Evolutionary conservation across 83 land plant species (phyloP).

Genomic region (Diphasiastrum complanatum): DNA sequence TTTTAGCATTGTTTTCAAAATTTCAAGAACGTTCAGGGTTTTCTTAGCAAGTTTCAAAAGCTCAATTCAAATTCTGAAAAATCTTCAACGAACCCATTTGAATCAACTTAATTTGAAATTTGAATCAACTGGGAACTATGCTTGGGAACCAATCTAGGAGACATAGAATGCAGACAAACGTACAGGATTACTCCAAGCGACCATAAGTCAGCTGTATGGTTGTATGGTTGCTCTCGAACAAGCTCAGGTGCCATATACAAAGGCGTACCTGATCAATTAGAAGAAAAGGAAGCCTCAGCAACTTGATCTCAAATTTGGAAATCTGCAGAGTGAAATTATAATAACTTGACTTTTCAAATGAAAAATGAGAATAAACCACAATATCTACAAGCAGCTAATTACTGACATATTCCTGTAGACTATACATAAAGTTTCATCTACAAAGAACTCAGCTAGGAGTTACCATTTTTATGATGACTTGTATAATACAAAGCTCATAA

Average conservation of each 20-base stretch:
- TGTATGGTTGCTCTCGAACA: slow-evolving; percentile 95
- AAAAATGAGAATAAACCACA: not conserved
- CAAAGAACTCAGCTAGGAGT: not conserved
- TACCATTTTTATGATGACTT: too few species aligned
- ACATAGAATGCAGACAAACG: slow-evolving; percentile 23
- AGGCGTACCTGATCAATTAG: slow-evolving; percentile 63
- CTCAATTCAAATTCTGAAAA: too few species aligned
- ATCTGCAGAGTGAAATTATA: not conserved
- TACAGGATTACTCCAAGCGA: slow-evolving; percentile 98
- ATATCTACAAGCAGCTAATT: not conserved
- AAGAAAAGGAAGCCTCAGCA: not conserved
- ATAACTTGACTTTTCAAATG: not conserved
- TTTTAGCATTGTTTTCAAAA: too few species aligned
- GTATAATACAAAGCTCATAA: too few species aligned
- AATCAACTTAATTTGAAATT: too few species aligned
- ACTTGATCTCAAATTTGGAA: not conserved
- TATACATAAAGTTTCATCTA: not conserved
- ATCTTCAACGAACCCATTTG: too few species aligned
- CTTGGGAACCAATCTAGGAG: not conserved
- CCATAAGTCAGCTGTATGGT: slow-evolving; percentile 97
- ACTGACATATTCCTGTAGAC: not conserved
- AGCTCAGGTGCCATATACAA: slow-evolving; percentile 98
- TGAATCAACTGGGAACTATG: not conserved
- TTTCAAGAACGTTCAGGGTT: too few species aligned
- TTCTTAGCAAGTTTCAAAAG: too few species aligned